phyloP scores from a whole-genome alignment of 2,329 filamentous ascomycete species.

The Ophiostoma ips region DNA sequence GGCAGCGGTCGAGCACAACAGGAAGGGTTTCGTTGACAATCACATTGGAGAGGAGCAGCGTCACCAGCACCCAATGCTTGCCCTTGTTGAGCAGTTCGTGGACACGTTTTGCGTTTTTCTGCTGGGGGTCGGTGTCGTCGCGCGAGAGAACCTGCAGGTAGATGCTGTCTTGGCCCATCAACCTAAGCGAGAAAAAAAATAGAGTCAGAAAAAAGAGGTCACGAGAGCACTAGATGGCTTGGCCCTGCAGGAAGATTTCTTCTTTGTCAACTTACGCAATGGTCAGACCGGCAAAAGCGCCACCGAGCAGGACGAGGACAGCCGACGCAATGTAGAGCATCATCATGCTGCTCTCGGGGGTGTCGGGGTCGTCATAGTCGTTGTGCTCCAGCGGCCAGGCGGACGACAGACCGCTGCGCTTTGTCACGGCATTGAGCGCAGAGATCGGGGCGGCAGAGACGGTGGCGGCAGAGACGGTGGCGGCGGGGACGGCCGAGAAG shows the following conservation, averaged over 20 bases:
- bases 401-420: not conserved
- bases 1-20: constrained; percentile 83
- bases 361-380: constrained; percentile 33
- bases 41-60: constrained; percentile 84
- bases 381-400: constrained; percentile 16
- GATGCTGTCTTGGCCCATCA: constrained; percentile 75
- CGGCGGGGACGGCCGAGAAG: constrained; percentile 32
- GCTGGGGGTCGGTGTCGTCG: constrained; percentile 73
- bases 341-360: constrained; percentile 57
- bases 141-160: constrained; percentile 89
- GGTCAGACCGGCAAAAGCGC: constrained; percentile 88
- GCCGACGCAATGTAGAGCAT: constrained; percentile 68
- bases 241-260: constrained; percentile 16
- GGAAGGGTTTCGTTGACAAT: constrained; percentile 95
- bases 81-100: constrained; percentile 67
- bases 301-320: constrained; percentile 70
- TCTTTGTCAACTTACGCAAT: constrained; percentile 72
- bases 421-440: constrained; percentile 10
- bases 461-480: constrained; percentile 23
- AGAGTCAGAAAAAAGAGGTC: not conserved
- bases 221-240: not conserved
- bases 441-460: no score
- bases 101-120: constrained; percentile 71
- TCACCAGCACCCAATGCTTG: constrained; percentile 97
- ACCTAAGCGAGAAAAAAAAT: constrained; percentile 19